These are phyloP conservation scores for Apiospora phragmitis DNA, from an alignment of 2,329 filamentous ascomycete genomes.

Conservation along the genomic window DNA sequence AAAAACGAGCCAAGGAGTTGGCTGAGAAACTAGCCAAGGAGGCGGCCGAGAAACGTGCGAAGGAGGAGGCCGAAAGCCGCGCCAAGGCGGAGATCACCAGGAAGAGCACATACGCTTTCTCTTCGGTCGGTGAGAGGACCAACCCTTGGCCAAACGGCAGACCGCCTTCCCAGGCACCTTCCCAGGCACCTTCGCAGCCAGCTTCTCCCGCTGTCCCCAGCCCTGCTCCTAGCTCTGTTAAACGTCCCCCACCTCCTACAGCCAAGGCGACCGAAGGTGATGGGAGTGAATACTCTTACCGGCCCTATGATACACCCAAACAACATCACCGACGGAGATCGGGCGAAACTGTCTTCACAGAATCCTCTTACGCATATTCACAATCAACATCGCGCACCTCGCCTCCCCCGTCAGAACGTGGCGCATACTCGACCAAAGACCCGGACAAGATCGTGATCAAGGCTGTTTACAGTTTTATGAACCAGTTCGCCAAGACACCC, in stretches of 20 bases:
- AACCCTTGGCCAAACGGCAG: conserved; percentile 69
- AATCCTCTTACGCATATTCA: conserved; percentile 83
- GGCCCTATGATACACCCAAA: conserved; percentile 73
- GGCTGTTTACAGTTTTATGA: conserved; percentile 90
- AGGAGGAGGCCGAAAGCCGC: conserved; percentile 31
- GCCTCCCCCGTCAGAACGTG: conserved; percentile 75
- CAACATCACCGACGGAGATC: conserved; percentile 60
- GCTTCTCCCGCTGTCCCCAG: conserved; percentile 29
- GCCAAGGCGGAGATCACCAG: conserved; percentile 35
- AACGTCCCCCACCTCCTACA: conserved; percentile 35
- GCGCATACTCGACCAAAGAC: conserved; percentile 83
- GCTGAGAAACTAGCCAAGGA: conserved; percentile 10
- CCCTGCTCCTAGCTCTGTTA: conserved; percentile 25
- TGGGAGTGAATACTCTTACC: conserved; percentile 72
- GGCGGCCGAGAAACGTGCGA: conserved; percentile 34
- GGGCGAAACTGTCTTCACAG: conserved; percentile 73
- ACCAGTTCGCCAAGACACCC: conserved; percentile 83
- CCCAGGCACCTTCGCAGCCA: conserved; percentile 24
- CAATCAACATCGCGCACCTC: conserved; percentile 82
- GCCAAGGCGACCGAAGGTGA: conserved; percentile 61
- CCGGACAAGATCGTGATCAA: conserved; percentile 96
- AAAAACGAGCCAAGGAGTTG: conserved; percentile 18
- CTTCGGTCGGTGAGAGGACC: conserved; percentile 66
- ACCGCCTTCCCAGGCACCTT: conserved; percentile 35
- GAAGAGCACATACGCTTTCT: conserved; percentile 61